These are phyloP conservation scores for Fusarium domesticum DNA, from an alignment of 2,329 filamentous ascomycete species.

Conservation along the genomic window DNA sequence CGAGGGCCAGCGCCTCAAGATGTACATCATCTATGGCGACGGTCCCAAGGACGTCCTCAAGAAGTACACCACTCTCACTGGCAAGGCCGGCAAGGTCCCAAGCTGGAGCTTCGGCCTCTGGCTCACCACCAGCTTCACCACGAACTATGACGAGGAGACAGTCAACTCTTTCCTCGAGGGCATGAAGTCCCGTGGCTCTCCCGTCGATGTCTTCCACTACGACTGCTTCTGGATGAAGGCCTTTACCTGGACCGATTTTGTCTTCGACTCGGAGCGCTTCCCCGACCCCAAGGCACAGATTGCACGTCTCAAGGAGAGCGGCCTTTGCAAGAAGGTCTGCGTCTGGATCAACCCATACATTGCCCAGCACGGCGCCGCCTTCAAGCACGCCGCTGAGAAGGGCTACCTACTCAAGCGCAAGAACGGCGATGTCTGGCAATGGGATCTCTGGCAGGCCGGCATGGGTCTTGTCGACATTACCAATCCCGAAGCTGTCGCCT, in stretches of 20 bases:
- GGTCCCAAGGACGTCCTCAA: slow-evolving; percentile 69
- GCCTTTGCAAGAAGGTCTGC: slow-evolving; percentile 62
- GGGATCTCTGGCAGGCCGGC: slow-evolving; percentile 74
- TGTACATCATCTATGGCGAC: slow-evolving; percentile 70
- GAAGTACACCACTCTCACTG: slow-evolving; percentile 66
- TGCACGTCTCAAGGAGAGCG: slow-evolving; percentile 58
- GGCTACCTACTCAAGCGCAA: slow-evolving; percentile 68
- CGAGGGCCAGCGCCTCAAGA: slow-evolving; percentile 66
- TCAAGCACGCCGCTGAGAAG: slow-evolving; percentile 60
- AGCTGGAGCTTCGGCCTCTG: slow-evolving; percentile 75
- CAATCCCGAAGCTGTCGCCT: slow-evolving; percentile 63
- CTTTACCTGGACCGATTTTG: slow-evolving; percentile 73
- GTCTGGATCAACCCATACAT: slow-evolving; percentile 78
- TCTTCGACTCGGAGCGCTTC: slow-evolving; percentile 66
- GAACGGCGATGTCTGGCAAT: slow-evolving; percentile 70
- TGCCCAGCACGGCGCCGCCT: slow-evolving; percentile 65
- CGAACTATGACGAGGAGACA: slow-evolving; percentile 67
- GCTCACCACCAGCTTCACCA: slow-evolving; percentile 75
- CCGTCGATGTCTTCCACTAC: slow-evolving; percentile 71
- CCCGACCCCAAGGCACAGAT: slow-evolving; percentile 66
- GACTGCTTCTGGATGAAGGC: slow-evolving; percentile 77
- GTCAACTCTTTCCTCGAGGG: slow-evolving; percentile 66
- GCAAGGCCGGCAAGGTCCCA: slow-evolving; percentile 61
- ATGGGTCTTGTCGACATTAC: slow-evolving; percentile 75
- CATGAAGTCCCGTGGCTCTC: slow-evolving; percentile 62